These are phyloP conservation scores for Phalaenopsis equestris DNA, from an alignment of 106 monocot species.

Conservation along the genomic window DNA sequence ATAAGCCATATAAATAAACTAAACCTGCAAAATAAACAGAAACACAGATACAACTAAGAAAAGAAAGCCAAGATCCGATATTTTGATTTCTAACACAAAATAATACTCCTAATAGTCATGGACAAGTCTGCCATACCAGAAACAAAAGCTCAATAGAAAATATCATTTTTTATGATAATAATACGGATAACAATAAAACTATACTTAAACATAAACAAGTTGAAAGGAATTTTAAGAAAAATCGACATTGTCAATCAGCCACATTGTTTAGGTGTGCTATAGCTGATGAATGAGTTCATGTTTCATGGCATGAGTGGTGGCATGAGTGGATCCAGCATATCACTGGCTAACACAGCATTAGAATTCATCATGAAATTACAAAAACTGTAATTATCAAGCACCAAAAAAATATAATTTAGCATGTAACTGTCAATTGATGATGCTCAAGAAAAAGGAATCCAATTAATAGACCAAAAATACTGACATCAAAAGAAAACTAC, in stretches of 20 bases:
- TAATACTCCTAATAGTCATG: not conserved
- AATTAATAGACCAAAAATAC: no score
- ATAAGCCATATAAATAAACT: slow-evolving; percentile 16
- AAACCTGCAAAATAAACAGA: not conserved
- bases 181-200: not conserved
- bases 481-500: no score
- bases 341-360: no score
- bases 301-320: not conserved
- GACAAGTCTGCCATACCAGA: not conserved
- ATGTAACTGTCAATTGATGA: no score
- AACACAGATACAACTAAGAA: not conserved
- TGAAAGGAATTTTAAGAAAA: no score
- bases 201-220: not conserved
- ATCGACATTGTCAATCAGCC: not conserved
- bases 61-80: not conserved
- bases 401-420: no score
- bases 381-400: no score
- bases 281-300: not conserved
- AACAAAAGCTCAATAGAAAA: not conserved
- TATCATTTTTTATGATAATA: not conserved
- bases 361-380: no score
- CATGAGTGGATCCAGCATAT: no score
- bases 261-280: not conserved
- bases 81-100: not conserved
- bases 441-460: no score